Evolutionary conservation across 192 early-diverging fungal genomes (phyloP).

Genomic region (Backusella sp.): DNA sequence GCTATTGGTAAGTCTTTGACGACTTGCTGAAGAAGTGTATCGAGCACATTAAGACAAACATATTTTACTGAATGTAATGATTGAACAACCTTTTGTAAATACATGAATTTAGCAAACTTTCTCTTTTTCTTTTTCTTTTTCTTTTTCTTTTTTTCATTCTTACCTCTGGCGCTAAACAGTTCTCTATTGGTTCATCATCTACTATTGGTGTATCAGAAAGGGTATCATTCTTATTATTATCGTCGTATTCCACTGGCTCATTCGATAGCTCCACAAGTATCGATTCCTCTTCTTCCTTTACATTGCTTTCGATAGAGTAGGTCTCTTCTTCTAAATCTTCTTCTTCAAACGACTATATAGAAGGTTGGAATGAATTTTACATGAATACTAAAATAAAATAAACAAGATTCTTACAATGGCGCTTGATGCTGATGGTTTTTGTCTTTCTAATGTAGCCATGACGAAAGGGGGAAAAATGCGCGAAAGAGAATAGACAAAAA

Average conservation of each 20-base stretch:
- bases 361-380: background rate
- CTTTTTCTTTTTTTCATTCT: background rate
- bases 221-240: background rate
- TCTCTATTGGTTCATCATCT: background rate
- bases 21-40: slow-evolving; percentile 48
- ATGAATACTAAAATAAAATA: background rate
- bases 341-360: background rate
- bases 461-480: background rate
- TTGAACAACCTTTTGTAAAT: slow-evolving; percentile 35
- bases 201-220: background rate
- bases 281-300: background rate
- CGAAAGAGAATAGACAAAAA: slow-evolving; percentile 2
- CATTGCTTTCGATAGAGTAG: background rate
- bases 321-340: background rate
- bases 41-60: slow-evolving; percentile 47
- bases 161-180: background rate
- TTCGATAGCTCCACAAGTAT: background rate
- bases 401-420: background rate
- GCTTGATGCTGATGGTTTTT: slow-evolving; percentile 10
- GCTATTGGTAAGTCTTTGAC: slow-evolving; percentile 9
- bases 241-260: background rate
- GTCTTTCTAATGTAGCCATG: slow-evolving; percentile 20
- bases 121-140: background rate
- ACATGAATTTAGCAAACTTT: background rate
- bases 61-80: slow-evolving; percentile 52